phyloP scores from a whole-genome alignment of 2,329 filamentous ascomycete genomes.

The Sarocladiaceae sp. region DNA sequence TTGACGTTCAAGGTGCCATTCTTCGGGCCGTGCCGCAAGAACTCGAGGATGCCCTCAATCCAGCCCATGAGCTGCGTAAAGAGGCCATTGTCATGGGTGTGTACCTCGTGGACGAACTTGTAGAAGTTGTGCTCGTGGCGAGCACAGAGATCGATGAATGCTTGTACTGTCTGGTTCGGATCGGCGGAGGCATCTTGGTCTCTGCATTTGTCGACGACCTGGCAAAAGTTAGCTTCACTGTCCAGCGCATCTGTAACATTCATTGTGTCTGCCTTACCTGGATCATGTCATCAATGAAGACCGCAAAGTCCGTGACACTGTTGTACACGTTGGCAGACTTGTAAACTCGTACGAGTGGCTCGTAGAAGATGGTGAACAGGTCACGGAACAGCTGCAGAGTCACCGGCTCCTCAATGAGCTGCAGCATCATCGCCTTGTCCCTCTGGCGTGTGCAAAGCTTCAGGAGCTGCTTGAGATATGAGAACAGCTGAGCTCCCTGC shows the following conservation, averaged over 20 bases:
- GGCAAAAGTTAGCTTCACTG: conserved; percentile 13
- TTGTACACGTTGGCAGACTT: conserved; percentile 98
- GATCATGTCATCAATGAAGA: conserved; percentile 91
- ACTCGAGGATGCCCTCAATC: conserved; percentile 93
- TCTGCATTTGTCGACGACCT: conserved; percentile 62
- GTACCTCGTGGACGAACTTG: conserved; percentile 98
- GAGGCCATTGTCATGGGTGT: conserved; percentile 92
- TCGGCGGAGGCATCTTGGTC: conserved; percentile 85
- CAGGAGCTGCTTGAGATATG: conserved; percentile 88
- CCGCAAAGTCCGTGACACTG: conserved; percentile 92
- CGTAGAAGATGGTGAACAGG: conserved; percentile 97
- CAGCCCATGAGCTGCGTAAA: conserved; percentile 96
- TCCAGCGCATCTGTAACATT: background rate
- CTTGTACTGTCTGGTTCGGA: conserved; percentile 96
- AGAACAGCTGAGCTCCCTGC: conserved; percentile 87
- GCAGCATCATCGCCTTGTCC: conserved; percentile 96
- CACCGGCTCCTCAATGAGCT: conserved; percentile 93
- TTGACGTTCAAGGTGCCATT: conserved; percentile 93
- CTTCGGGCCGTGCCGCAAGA: conserved; percentile 79
- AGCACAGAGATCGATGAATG: conserved; percentile 94
- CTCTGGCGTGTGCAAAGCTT: conserved; percentile 88
- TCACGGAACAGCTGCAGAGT: conserved; percentile 95
- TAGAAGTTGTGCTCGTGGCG: conserved; percentile 97
- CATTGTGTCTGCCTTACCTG: conserved; percentile 43
- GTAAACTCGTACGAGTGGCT: conserved; percentile 93